Conservation (phyloP, 1,284 basidiomycete genomes). For the Ceratobasidium theobromae region DNA sequence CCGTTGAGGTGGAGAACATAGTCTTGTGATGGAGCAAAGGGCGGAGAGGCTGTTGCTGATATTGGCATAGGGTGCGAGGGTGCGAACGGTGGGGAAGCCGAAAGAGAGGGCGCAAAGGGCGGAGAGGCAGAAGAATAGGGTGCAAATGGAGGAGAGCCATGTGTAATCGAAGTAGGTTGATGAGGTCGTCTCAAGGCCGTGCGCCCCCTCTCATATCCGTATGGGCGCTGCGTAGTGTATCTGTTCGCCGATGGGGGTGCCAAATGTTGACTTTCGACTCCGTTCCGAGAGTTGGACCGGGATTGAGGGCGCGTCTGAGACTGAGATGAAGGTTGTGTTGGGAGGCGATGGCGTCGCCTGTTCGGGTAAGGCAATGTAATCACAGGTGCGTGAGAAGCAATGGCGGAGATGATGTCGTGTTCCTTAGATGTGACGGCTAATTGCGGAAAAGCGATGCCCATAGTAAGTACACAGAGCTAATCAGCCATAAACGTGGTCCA, state of each 20-base stretch:
- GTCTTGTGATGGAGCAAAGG: background rate
- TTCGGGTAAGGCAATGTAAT: slow-evolving; percentile 32
- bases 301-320: slow-evolving; percentile 13
- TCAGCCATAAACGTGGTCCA: background rate
- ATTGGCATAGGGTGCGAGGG: background rate
- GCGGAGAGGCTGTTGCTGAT: slow-evolving; percentile 17
- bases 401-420: slow-evolving; percentile 23
- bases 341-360: slow-evolving; percentile 29
- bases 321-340: background rate
- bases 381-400: slow-evolving; percentile 32
- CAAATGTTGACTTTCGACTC: background rate
- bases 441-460: background rate
- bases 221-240: slow-evolving; percentile 10
- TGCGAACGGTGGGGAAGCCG: slow-evolving; percentile 12
- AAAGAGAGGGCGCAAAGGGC: slow-evolving; percentile 3
- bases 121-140: background rate
- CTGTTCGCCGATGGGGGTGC: background rate
- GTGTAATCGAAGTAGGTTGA: no score
- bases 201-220: background rate
- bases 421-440: slow-evolving; percentile 32
- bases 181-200: slow-evolving; percentile 2
- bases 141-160: background rate
- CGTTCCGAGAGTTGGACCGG: slow-evolving; percentile 17
- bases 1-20: slow-evolving; percentile 23
- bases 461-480: background rate